Evolutionary conservation across 2,329 filamentous ascomycete species (phyloP), one percentile per base, ranked within the genome.

Genomic region (Pseudogymnoascus destructans): DNA sequence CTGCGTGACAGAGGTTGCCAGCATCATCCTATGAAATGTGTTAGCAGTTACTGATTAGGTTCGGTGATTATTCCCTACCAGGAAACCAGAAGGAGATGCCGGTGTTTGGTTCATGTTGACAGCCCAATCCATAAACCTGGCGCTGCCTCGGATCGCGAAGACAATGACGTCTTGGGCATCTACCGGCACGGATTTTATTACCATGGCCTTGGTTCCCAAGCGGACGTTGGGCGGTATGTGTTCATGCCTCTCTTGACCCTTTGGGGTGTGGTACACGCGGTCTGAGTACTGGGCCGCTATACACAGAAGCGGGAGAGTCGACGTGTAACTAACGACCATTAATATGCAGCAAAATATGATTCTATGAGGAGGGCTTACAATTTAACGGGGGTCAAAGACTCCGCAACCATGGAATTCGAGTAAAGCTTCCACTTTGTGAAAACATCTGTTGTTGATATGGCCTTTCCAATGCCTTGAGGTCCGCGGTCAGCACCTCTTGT

Each of bases 101-200:
- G 88, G 88, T 0, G 79, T 81, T 1, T 80, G 80, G 55, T 87
- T 81, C 58, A 93, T 77, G 69, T 95, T 95, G 49, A 93, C 86
- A 1, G 86, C 80, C 89, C 89, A 95, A 71, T 95, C 89, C 74
- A 87, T 82, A 64, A 93, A 87, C 5, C 81, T 86, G 21, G 88
- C 82, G 0, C 84, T 89, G 17, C 89, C 89, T 17, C 89, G 81
- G 61, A 95, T 87, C 11, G 89, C 88, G 66, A 95, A 87, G 9
- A 95, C 85, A 58, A 95, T 85, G 15, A 85, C 84, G 67, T 87
- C 82, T 73, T 85, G 82, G 65, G 88, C 77, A 66, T 93, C 88
- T 68, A 90, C 81, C 1, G 87, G 82, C 0, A 91, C 78, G 0
- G 85, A 89, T 67, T 91, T 92, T 67, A 95, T 84, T 13, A 87